These are phyloP conservation scores for Rachicladosporium sp. DNA, from an alignment of 2,329 filamentous ascomycete species.

Conservation along the genomic window DNA sequence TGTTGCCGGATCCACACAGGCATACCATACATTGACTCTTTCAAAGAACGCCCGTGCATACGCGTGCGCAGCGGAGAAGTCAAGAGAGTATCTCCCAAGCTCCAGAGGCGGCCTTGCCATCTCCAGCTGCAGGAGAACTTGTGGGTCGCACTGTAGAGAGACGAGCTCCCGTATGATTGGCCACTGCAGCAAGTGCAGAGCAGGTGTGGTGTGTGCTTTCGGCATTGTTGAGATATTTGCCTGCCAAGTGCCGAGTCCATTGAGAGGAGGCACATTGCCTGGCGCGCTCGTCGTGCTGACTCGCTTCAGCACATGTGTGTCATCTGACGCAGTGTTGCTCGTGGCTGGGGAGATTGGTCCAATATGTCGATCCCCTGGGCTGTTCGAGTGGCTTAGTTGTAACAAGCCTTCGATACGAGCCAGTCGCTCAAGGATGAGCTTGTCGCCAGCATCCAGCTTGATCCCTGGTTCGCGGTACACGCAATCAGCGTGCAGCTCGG, in stretches of 20 bases:
- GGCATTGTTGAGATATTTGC: slow-evolving; percentile 78
- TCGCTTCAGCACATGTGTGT: slow-evolving; percentile 22
- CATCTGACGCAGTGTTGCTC: slow-evolving; percentile 30
- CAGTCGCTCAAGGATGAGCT: slow-evolving; percentile 68
- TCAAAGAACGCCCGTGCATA: slow-evolving; percentile 74
- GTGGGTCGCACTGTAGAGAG: slow-evolving; percentile 64
- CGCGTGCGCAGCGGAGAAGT: slow-evolving; percentile 39
- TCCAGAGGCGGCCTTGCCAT: slow-evolving; percentile 67
- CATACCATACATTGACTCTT: slow-evolving; percentile 74
- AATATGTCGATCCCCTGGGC: neutral
- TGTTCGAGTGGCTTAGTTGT: slow-evolving; percentile 30
- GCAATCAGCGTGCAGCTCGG: slow-evolving; percentile 70
- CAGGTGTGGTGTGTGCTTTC: slow-evolving; percentile 70
- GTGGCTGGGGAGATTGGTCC: slow-evolving; percentile 34
- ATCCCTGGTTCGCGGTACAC: slow-evolving; percentile 76
- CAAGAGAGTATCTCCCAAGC: slow-evolving; percentile 36
- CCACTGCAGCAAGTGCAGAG: slow-evolving; percentile 67
- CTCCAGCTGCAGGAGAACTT: slow-evolving; percentile 69
- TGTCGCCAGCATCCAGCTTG: slow-evolving; percentile 77
- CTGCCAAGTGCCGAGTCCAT: slow-evolving; percentile 60
- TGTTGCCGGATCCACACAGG: slow-evolving; percentile 70
- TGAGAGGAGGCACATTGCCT: slow-evolving; percentile 27
- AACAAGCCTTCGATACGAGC: slow-evolving; percentile 66
- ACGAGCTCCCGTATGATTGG: slow-evolving; percentile 69
- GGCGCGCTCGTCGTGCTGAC: slow-evolving; percentile 25